Percentiles rank a stretch among this genome's conserved stretches.
Evolutionary conservation across 768 basidiomycete genomes (phyloP).

Genomic region (Leccinum olivaceopallidum): DNA sequence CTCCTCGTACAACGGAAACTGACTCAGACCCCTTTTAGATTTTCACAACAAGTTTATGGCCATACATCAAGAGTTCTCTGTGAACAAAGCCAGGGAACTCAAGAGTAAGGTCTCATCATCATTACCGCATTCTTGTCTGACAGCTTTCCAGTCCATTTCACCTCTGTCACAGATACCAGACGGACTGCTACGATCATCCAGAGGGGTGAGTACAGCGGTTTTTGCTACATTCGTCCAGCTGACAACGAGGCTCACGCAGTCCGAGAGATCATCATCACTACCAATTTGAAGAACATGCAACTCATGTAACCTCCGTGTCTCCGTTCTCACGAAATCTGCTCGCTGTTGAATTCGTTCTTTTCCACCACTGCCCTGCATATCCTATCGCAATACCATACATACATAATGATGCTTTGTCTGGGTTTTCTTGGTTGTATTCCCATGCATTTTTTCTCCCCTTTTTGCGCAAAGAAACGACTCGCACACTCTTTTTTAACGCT

Average conservation of each 20-base stretch:
- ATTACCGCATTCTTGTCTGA: slow-evolving; percentile 10
- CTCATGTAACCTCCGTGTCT: slow-evolving; percentile 28
- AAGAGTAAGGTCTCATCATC: slow-evolving; percentile 51
- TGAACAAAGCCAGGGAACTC: slow-evolving; percentile 70
- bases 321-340: slow-evolving; percentile 1
- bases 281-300: slow-evolving; percentile 58
- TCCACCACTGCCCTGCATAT: slow-evolving; percentile 12
- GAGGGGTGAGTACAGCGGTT: slow-evolving; percentile 49
- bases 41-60: slow-evolving; percentile 73
- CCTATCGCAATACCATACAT: slow-evolving; percentile 10
- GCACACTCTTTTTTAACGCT: slow-evolving; percentile 16
- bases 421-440: slow-evolving; percentile 18
- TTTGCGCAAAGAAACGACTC: slow-evolving; percentile 8
- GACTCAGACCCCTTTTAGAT: slow-evolving; percentile 42
- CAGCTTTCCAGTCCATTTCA: slow-evolving; percentile 61
- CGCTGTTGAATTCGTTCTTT: slow-evolving; percentile 11
- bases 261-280: slow-evolving; percentile 68
- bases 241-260: slow-evolving; percentile 39
- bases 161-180: slow-evolving; percentile 80
- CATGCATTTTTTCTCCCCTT: slow-evolving; percentile 7
- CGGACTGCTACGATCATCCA: slow-evolving; percentile 73
- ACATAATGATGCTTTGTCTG: slow-evolving; percentile 5
- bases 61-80: slow-evolving; percentile 65
- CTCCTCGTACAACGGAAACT: not conserved
- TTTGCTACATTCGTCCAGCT: not conserved